Evolutionary conservation across 2,329 filamentous ascomycete species (phyloP).

Genomic region (Botrytis deweyae): DNA sequence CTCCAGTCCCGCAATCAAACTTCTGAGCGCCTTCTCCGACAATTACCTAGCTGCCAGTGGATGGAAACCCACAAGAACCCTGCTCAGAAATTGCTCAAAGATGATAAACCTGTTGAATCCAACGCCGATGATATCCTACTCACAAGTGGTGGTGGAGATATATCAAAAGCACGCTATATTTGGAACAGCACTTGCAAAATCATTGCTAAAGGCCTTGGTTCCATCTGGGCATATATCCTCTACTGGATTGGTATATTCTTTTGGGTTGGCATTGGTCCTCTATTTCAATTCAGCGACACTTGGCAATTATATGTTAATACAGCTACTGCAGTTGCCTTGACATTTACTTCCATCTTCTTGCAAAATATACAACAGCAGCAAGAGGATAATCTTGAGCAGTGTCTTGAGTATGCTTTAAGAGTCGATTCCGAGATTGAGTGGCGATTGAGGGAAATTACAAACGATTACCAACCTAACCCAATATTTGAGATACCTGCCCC

Average conservation of each 20-base stretch:
- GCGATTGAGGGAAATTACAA: slow-evolving; percentile 39
- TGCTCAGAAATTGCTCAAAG: not conserved
- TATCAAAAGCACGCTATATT: not conserved
- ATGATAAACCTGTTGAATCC: not conserved
- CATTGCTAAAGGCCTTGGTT: slow-evolving; percentile 24
- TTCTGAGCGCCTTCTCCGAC: not conserved
- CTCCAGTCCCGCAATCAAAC: slow-evolving; percentile 25
- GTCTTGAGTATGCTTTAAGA: slow-evolving; percentile 38
- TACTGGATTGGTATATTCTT: slow-evolving; percentile 28
- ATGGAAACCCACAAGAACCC: not conserved
- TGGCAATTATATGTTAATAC: slow-evolving; percentile 43
- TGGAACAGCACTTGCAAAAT: not conserved
- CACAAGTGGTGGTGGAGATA: not conserved
- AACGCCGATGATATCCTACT: not conserved
- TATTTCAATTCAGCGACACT: slow-evolving; percentile 26
- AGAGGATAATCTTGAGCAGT: slow-evolving; percentile 36
- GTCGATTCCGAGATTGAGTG: slow-evolving; percentile 41
- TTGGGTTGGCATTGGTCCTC: slow-evolving; percentile 26
- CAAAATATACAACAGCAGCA: slow-evolving; percentile 43
- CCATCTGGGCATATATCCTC: slow-evolving; percentile 22
- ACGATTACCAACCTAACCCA: slow-evolving; percentile 39
- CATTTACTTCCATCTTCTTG: slow-evolving; percentile 43
- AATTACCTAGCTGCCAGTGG: not conserved
- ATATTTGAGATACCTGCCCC: slow-evolving; percentile 9
- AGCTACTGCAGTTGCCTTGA: slow-evolving; percentile 45